Evolutionary conservation across 139 green algal species (phyloP).

Genomic region (Haematococcus sp.): DNA sequence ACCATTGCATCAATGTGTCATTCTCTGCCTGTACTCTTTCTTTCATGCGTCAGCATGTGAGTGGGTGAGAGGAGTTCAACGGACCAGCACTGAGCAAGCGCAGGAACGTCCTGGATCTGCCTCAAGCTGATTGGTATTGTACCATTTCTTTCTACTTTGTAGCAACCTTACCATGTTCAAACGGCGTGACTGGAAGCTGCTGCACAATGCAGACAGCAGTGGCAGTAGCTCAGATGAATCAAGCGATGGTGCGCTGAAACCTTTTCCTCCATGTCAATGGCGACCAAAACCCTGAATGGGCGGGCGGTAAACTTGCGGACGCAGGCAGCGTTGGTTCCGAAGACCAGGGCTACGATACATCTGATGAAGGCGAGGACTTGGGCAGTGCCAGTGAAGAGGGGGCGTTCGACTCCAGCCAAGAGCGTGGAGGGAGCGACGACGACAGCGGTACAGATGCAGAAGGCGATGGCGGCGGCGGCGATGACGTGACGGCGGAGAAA

Average conservation of each 20-base stretch:
- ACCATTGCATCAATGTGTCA: background rate
- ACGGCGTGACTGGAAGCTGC: background rate
- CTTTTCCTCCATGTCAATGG: background rate
- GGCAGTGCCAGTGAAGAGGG: no score
- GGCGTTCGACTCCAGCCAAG: no score
- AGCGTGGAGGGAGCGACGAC: no score
- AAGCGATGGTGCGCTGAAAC: background rate
- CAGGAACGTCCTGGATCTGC: constrained; percentile 13
- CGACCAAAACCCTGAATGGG: background rate
- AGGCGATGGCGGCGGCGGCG: background rate
- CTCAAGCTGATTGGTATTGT: background rate
- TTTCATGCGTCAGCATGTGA: background rate
- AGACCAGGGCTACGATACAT: background rate
- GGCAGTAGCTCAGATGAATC: constrained; percentile 8
- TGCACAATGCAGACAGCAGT: constrained; percentile 10
- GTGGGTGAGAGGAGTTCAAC: constrained; percentile 20
- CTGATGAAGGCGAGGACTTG: background rate
- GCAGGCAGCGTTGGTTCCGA: background rate
- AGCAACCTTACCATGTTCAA: no score
- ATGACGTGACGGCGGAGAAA: background rate
- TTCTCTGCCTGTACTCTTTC: background rate
- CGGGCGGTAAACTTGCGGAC: background rate
- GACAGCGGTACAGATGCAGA: no score
- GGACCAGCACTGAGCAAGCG: constrained; percentile 8
- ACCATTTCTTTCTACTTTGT: background rate